Base-by-base conservation (phyloP, 2,329 filamentous ascomycete genomes). In the Calonectria pauciramosa region DNA sequence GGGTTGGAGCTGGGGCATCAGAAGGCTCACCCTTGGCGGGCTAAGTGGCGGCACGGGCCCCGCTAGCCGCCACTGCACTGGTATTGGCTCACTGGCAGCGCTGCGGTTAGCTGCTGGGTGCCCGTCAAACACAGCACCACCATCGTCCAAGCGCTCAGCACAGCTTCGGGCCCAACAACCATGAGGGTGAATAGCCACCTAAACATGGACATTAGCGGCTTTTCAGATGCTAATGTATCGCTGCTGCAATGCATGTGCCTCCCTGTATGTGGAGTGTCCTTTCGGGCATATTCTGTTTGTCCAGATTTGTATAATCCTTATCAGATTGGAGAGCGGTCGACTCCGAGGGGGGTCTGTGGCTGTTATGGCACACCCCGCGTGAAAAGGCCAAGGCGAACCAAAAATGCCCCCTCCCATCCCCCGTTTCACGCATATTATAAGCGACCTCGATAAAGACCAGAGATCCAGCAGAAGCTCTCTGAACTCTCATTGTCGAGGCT, bases 361-460 rank as follows among this genome's bases (percentile, higher is more conserved):
- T 44, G 54, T 32, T 56, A 51, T 75, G 75, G 74, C 71, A 73
- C 54, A 63, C 76, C 71, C 75, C 72, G 38, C 26, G 68, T 38
- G 69, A 56, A 76, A 68, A 66, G 36, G 36, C n/a, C 41, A 44
- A 64, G 36, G 38, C 18, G 23, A 10, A 16, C 34, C 34, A 36
- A 28, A 63, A 38, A 20, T 70, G 54, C 32, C 70, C 73, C 68
- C 75, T 73, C 68, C 59, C 70, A 49, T 49, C 73, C 79, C 75
- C 77, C 79, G 79, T 81, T 81, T 81, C 75, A 66, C 73, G 79
- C 79, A 81, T 79, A 81, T 79, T 66, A 71, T 70, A 56, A 70
- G 56, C 56, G 56, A 73, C 76, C 77, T 80, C 72, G 66, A 80
- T 79, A 74, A 75, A 73, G 73, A 52, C 70, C 38, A 75, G 70